A percentile compares a stretch with the other conserved stretches of the same genome.
These are phyloP conservation scores for Pseudogymnoascus sp. DNA, from an alignment of 2,329 filamentous ascomycete genomes.

Conservation along the genomic window DNA sequence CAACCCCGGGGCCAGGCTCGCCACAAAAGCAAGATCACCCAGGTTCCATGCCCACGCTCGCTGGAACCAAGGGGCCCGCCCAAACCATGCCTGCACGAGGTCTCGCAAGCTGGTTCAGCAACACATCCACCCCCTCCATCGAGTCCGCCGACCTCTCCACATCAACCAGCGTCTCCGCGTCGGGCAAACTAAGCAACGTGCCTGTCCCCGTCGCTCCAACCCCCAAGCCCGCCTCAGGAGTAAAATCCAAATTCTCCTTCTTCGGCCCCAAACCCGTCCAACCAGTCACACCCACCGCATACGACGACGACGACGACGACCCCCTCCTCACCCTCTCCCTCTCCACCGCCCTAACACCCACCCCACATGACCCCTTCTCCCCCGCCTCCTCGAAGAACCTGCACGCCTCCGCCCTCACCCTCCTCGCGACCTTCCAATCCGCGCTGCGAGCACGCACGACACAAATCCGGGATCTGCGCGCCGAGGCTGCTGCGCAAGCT, in stretches of 20 bases:
- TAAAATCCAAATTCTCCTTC: not conserved
- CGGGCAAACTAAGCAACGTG: not conserved
- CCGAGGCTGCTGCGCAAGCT: conserved; percentile 43
- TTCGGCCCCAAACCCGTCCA: not conserved
- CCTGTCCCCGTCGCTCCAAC: not conserved
- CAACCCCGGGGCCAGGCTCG: not conserved
- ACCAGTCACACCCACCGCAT: not conserved
- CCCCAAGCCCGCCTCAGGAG: not conserved
- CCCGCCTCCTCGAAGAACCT: conserved; percentile 53
- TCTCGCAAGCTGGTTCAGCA: not conserved
- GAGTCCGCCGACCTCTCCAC: not conserved
- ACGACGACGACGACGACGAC: not conserved
- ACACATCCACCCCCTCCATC: not conserved
- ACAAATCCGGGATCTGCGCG: conserved; percentile 41
- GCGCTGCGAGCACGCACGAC: conserved; percentile 48
- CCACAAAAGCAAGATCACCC: not conserved
- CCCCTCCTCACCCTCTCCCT: not conserved
- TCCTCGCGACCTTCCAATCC: conserved; percentile 47
- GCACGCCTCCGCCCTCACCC: conserved; percentile 46
- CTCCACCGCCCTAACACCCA: conserved; percentile 21
- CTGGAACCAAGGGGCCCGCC: not conserved
- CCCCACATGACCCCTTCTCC: conserved; percentile 44
- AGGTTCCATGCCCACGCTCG: not conserved
- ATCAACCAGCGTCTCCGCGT: not conserved
- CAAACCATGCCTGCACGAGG: not conserved